phyloP scores from a whole-genome alignment of 169 alveolate species.

The Perkinsus olseni region DNA sequence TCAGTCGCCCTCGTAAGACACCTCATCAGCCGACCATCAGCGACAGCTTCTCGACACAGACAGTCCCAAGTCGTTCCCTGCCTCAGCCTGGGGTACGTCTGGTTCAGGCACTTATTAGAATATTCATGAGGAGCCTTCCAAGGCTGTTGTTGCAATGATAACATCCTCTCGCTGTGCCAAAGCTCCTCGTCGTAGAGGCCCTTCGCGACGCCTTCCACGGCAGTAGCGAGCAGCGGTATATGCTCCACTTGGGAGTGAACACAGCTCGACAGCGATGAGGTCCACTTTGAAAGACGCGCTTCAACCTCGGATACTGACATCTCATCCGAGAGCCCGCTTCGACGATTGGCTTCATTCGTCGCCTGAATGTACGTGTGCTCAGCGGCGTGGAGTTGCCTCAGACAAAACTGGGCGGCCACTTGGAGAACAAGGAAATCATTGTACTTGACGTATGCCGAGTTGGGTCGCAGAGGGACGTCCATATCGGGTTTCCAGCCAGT shows the following conservation, averaged over 20 bases:
- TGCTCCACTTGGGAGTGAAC: background rate
- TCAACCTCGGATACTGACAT: background rate
- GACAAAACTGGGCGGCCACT: constrained; percentile 8
- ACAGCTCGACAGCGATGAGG: background rate
- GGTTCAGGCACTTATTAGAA: background rate
- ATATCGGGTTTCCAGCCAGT: constrained; percentile 13
- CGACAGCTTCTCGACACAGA: background rate
- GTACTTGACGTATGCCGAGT: background rate
- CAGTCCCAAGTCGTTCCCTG: background rate
- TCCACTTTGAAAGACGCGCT: background rate
- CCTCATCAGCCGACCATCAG: background rate
- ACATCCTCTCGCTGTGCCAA: background rate
- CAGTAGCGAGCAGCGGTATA: background rate
- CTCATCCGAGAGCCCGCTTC: background rate
- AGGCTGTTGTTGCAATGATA: background rate
- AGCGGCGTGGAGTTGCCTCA: background rate
- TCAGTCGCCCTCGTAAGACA: background rate
- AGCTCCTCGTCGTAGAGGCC: background rate
- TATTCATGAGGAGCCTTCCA: background rate
- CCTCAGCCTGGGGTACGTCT: background rate
- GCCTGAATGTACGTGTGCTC: background rate
- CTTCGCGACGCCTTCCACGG: background rate
- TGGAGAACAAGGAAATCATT: background rate
- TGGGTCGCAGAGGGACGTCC: background rate
- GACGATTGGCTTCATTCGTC: background rate